Percentiles rank a stretch among this genome's conserved stretches.
phyloP scores from a whole-genome alignment of 192 early-diverging fungal genomes.

The Umbelopsis vinacea region DNA sequence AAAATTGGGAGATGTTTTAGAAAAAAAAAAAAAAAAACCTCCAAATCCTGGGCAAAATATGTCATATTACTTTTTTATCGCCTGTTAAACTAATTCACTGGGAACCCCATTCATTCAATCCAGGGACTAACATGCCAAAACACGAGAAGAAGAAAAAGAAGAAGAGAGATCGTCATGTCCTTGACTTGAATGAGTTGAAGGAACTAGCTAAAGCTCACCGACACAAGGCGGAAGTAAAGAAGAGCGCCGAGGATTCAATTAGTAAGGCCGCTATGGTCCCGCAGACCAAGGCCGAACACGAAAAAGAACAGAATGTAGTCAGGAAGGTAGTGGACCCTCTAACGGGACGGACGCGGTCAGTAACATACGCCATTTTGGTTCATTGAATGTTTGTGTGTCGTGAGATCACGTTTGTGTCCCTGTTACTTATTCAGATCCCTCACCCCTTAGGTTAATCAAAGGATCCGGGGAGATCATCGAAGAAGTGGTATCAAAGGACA shows the following conservation, averaged over 20 bases:
- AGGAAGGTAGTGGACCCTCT: conserved; percentile 52
- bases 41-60: too few species aligned
- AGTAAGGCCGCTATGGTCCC: conserved; percentile 35
- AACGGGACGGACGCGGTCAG: conserved; percentile 52
- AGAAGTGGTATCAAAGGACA: conserved; percentile 50
- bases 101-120: too few species aligned
- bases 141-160: conserved; percentile 19
- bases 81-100: too few species aligned
- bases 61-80: too few species aligned
- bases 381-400: not conserved
- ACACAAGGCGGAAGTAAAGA: conserved; percentile 22
- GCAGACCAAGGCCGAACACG: conserved; percentile 50
- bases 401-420: not conserved
- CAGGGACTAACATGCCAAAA: conserved; percentile 9
- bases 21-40: too few species aligned
- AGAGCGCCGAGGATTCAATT: not conserved
- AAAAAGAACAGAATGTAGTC: conserved; percentile 45
- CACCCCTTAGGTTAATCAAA: conserved; percentile 44
- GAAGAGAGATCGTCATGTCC: not conserved
- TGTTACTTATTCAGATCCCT: not conserved
- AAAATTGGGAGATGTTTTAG: not conserved
- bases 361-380: not conserved
- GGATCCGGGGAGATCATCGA: conserved; percentile 59
- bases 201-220: conserved; percentile 27
- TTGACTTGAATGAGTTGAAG: conserved; percentile 15